A percentile compares a stretch with the other conserved stretches of the same genome.
Evolutionary conservation across 2,329 filamentous ascomycete species (phyloP).

Genomic region (Aspergillus fumigatiaffinis): DNA sequence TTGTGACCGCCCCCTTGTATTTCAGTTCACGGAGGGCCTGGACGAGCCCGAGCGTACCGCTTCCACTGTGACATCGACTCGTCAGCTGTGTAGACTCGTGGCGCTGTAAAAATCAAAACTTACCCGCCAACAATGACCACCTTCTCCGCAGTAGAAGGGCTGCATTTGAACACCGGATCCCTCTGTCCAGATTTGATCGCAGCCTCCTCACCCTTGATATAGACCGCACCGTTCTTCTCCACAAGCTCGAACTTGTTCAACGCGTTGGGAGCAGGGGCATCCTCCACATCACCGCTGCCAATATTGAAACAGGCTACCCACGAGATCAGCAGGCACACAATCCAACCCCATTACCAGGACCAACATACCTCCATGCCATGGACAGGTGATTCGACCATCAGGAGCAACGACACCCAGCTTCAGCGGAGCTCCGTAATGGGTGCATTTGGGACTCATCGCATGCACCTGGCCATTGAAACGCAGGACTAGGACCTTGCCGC

Average conservation of each 20-base stretch:
- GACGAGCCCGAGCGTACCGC: constrained; percentile 74
- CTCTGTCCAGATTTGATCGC: constrained; percentile 73
- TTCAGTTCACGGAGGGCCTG: constrained; percentile 80
- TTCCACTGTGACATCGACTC: constrained; percentile 56
- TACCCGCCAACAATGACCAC: constrained; percentile 78
- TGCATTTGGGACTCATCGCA: constrained; percentile 78
- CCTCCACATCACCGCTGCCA: constrained; percentile 86
- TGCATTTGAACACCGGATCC: constrained; percentile 70
- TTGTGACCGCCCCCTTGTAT: constrained; percentile 73
- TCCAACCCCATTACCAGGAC: not conserved
- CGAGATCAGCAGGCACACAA: constrained; percentile 5
- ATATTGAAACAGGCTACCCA: constrained; percentile 85
- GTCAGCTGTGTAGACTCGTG: not conserved
- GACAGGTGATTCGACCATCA: constrained; percentile 81
- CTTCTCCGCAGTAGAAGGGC: constrained; percentile 52
- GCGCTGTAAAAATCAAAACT: constrained; percentile 14
- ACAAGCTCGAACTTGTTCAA: constrained; percentile 75
- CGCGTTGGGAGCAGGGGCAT: constrained; percentile 86
- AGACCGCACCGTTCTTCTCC: constrained; percentile 78
- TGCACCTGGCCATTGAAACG: constrained; percentile 73
- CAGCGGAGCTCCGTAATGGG: constrained; percentile 88
- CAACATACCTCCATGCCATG: constrained; percentile 84
- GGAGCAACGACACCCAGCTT: constrained; percentile 78
- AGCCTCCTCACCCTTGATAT: constrained; percentile 74
- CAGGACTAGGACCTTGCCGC: constrained; percentile 79